Evolutionary conservation across 2,329 filamentous ascomycete species (phyloP).

Genomic region (Aspergillus luchuensis): DNA sequence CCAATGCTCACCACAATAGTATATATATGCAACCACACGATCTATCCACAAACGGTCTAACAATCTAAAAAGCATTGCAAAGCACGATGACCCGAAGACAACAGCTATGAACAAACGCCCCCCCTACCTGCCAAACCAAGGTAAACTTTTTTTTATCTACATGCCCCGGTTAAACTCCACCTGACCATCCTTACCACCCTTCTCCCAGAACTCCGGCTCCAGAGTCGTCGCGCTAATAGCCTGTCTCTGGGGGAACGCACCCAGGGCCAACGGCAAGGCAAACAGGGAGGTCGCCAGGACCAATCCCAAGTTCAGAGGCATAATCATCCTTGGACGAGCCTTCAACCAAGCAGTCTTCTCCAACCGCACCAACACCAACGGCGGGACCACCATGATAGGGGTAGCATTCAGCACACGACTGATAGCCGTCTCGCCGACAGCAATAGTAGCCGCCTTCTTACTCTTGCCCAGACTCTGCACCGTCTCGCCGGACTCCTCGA

Average conservation of each 20-base stretch:
- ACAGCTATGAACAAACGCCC: not conserved
- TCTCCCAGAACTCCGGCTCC: constrained; percentile 83
- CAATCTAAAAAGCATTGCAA: too few relatives aligned
- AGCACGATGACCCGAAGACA: not conserved
- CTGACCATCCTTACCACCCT: constrained; percentile 74
- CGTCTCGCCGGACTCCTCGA: constrained; percentile 65
- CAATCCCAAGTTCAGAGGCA: constrained; percentile 81
- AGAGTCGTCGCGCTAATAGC: constrained; percentile 72
- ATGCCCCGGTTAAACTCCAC: constrained; percentile 98
- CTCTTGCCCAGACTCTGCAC: constrained; percentile 78
- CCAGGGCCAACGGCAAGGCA: constrained; percentile 85
- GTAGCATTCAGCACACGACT: constrained; percentile 91
- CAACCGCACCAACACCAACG: constrained; percentile 78
- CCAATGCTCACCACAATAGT: not conserved
- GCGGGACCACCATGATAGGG: constrained; percentile 95
- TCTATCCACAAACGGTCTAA: too few relatives aligned
- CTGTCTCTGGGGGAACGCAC: constrained; percentile 90
- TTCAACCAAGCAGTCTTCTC: constrained; percentile 83
- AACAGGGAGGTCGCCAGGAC: constrained; percentile 86
- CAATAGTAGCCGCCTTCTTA: constrained; percentile 81
- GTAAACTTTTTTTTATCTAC: constrained; percentile 44
- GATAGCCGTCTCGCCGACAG: constrained; percentile 89
- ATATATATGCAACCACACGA: not conserved
- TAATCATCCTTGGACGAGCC: constrained; percentile 71
- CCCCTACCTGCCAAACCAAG: not conserved